Base-by-base conservation (phyloP, 129 eudicot species). In the Ambrosia trifida region DNA sequence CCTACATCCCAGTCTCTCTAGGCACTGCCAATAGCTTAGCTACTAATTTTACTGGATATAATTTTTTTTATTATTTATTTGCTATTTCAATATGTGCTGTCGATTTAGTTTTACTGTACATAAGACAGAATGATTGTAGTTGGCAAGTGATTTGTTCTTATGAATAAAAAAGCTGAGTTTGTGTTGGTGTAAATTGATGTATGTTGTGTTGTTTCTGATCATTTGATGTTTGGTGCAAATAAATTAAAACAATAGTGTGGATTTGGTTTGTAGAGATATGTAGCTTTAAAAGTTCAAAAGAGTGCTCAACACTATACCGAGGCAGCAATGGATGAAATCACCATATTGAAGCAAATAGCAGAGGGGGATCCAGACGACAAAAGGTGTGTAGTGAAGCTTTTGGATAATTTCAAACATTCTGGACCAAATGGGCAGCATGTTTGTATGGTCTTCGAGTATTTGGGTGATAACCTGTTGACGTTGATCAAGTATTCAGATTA, bases 371-470 rank as follows among this genome's bases (percentile, higher is more conserved):
- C 91, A 9, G 90, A 87, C 28, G 96, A 87, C 70, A 78, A 87
- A 62, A 87, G 82, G 70, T 75, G 85, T 80, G 98, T 93, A 35
- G 98, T 93, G 77, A 89, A 93, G 79, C 90, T 89, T 20, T 57
- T 93, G 79, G 98, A 93, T 76, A 89, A 93, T 72, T 93, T 93
- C 72, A 93, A 93, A 75, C 98, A 89, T 81, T 78, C 84, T 12
- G 98, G 98, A 18, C 96, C 95, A 36, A 89, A 93, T 10, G 98
- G 98, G 60, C 95, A 93, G 79, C 98, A 93, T 82, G 88, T 93
- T 11, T 93, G 98, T 69, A 89, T 92, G 98, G 95, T 92, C 7
- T 89, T 92, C 73, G 96, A 92, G 78, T 89, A 84, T 75, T 68
- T 92, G 78, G 98, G 98, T 1, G 96, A 92, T 77, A 92, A 87